phyloP scores from a whole-genome alignment of 306 rosid species.

The Gastrolobium villosum region DNA sequence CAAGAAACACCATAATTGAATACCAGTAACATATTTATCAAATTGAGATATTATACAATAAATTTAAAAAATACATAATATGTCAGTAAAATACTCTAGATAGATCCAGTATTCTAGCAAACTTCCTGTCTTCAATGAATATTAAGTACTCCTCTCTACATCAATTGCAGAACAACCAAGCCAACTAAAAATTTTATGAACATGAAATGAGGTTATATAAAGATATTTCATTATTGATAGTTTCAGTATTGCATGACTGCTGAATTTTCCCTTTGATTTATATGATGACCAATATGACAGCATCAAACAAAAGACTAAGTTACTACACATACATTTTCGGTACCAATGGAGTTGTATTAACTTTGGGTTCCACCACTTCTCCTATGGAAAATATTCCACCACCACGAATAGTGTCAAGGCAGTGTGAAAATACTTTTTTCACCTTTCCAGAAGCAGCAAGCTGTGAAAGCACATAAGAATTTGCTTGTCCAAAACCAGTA shows the following conservation, averaged over 20 bases:
- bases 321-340: slow-evolving; percentile 73
- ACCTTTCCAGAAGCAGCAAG: slow-evolving; percentile 89
- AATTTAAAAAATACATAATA: neutral
- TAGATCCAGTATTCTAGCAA: slow-evolving; percentile 14
- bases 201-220: slow-evolving; percentile 21
- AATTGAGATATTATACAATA: slow-evolving; percentile 27
- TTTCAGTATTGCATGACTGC: slow-evolving; percentile 18
- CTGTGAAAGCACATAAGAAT: slow-evolving; percentile 91
- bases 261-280: slow-evolving; percentile 32
- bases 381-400: slow-evolving; percentile 99
- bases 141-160: neutral
- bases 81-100: slow-evolving; percentile 13
- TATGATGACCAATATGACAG: slow-evolving; percentile 39
- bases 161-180: slow-evolving; percentile 34
- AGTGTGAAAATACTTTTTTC: slow-evolving; percentile 88
- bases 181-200: slow-evolving; percentile 9
- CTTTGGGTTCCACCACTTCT: slow-evolving; percentile 90
- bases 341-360: slow-evolving; percentile 77
- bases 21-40: slow-evolving; percentile 15
- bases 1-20: slow-evolving; percentile 9
- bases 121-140: slow-evolving; percentile 22
- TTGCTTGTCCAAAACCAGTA: slow-evolving; percentile 98
- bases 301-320: slow-evolving; percentile 42
- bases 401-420: slow-evolving; percentile 82
- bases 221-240: slow-evolving; percentile 19